Conservation (phyloP, 768 basidiomycete genomes). For the Postia placenta region DNA sequence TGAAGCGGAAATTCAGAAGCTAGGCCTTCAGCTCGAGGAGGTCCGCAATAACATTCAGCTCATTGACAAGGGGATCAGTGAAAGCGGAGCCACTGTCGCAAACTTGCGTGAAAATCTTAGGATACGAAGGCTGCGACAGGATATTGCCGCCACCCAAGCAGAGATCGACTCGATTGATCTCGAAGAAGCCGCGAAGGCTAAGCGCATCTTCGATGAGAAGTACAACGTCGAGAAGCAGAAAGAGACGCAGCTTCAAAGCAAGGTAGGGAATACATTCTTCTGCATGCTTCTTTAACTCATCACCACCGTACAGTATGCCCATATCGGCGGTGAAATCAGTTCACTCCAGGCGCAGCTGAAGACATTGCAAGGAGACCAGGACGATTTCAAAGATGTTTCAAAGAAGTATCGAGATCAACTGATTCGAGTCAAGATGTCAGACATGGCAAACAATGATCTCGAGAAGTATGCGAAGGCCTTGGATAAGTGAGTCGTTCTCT, state of each 20-base stretch:
- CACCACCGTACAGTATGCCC: slow-evolving; percentile 55
- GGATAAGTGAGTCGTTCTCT: slow-evolving; percentile 65
- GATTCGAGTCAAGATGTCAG: slow-evolving; percentile 96
- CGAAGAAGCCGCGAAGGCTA: slow-evolving; percentile 80
- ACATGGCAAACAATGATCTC: slow-evolving; percentile 94
- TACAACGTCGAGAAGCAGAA: slow-evolving; percentile 66
- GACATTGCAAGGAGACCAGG: slow-evolving; percentile 61
- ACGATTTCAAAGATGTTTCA: slow-evolving; percentile 83
- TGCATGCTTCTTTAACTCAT: neutral
- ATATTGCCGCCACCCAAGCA: slow-evolving; percentile 60
- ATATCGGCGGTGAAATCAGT: slow-evolving; percentile 76
- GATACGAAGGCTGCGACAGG: slow-evolving; percentile 58
- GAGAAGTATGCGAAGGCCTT: slow-evolving; percentile 98
- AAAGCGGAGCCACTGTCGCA: slow-evolving; percentile 60
- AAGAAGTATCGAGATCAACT: slow-evolving; percentile 87
- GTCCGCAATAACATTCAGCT: slow-evolving; percentile 40
- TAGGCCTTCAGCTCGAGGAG: slow-evolving; percentile 33
- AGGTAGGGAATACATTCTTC: slow-evolving; percentile 36
- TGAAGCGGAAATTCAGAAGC: slow-evolving; percentile 39
- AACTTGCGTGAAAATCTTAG: slow-evolving; percentile 82
- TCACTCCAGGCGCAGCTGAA: slow-evolving; percentile 64
- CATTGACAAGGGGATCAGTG: slow-evolving; percentile 76
- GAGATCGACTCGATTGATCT: slow-evolving; percentile 76
- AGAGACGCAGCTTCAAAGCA: slow-evolving; percentile 65
- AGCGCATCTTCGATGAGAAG: slow-evolving; percentile 77